Percentiles rank a stretch among this genome's conserved stretches.
phyloP scores from a whole-genome alignment of 2,329 filamentous ascomycete species.

The Talaromyces pinophilus region DNA sequence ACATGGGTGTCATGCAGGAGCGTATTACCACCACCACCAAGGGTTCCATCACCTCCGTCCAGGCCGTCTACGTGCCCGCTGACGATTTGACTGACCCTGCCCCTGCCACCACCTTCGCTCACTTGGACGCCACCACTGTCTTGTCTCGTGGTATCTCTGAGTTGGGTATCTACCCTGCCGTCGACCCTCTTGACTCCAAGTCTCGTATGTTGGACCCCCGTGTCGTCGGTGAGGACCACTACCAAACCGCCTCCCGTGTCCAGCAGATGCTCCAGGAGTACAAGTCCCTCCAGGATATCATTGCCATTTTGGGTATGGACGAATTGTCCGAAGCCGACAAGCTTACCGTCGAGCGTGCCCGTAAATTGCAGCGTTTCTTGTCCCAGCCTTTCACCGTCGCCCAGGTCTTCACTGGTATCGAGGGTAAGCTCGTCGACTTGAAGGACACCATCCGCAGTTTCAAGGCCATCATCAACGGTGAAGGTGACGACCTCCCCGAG shows the following conservation, averaged over 20 bases:
- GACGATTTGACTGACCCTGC: slow-evolving; percentile 99
- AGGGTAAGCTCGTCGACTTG: slow-evolving; percentile 94
- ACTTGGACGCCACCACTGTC: slow-evolving; percentile 99
- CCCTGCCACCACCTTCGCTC: slow-evolving; percentile 98
- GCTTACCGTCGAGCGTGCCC: slow-evolving; percentile 99
- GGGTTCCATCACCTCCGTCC: slow-evolving; percentile 99
- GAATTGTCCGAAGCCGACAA: slow-evolving; percentile 99
- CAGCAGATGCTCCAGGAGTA: slow-evolving; percentile 99
- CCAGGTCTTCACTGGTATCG: slow-evolving; percentile 73
- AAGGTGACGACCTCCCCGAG: slow-evolving; percentile 94
- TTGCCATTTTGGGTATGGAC: slow-evolving; percentile 99
- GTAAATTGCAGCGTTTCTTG: slow-evolving; percentile 99
- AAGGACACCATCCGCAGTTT: slow-evolving; percentile 98
- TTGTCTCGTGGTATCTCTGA: slow-evolving; percentile 99
- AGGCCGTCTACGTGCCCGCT: slow-evolving; percentile 99
- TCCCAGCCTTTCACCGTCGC: slow-evolving; percentile 96
- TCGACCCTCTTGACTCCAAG: slow-evolving; percentile 99
- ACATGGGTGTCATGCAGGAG: slow-evolving; percentile 99
- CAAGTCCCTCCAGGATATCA: slow-evolving; percentile 99
- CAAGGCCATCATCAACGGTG: slow-evolving; percentile 94
- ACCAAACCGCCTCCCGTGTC: slow-evolving; percentile 88
- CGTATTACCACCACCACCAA: slow-evolving; percentile 99
- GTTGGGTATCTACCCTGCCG: slow-evolving; percentile 99
- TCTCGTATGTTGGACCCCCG: slow-evolving; percentile 99
- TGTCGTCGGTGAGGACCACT: slow-evolving; percentile 98